These are phyloP conservation scores for Sphenostylis stenocarpa DNA, from an alignment of 306 rosid genomes.

Conservation along the genomic window DNA sequence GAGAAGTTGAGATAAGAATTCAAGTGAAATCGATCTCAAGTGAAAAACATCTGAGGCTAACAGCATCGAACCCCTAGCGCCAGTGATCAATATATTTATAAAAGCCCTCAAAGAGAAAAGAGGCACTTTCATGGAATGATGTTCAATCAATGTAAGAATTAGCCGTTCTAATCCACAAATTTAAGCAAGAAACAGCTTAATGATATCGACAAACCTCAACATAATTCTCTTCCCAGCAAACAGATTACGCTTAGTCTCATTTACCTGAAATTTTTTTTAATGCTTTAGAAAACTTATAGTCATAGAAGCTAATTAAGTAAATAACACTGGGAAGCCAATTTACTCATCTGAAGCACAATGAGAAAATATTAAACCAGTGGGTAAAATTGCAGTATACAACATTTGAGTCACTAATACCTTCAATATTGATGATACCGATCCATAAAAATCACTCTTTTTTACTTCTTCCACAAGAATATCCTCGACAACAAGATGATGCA, in stretches of 20 bases:
- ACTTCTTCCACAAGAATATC: slow-evolving; percentile 83
- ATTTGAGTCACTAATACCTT: slow-evolving; percentile 51
- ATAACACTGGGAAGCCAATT: slow-evolving; percentile 15
- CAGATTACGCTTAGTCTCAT: slow-evolving; percentile 52
- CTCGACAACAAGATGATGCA: slow-evolving; percentile 85
- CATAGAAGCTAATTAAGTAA: slow-evolving; percentile 24
- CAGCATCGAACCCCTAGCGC: not conserved
- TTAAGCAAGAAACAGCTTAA: slow-evolving; percentile 35
- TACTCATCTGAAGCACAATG: not conserved
- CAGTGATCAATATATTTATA: slow-evolving; percentile 10
- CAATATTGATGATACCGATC: slow-evolving; percentile 83
- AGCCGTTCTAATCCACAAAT: slow-evolving; percentile 19
- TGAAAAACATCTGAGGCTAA: too few species aligned
- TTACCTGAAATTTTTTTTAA: slow-evolving; percentile 54
- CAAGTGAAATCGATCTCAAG: slow-evolving; percentile 10
- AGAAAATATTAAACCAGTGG: not conserved
- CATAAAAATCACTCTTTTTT: slow-evolving; percentile 89
- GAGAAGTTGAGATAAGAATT: slow-evolving; percentile 23
- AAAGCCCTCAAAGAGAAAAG: not conserved
- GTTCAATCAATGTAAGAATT: slow-evolving; percentile 15
- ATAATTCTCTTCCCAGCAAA: slow-evolving; percentile 54
- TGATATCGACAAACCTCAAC: slow-evolving; percentile 61
- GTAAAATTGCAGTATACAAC: slow-evolving; percentile 27
- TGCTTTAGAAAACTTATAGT: slow-evolving; percentile 14
- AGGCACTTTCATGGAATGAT: not conserved